Evolutionary conservation across 345 rosid species (phyloP).

Genomic region (Salix arbutifolia): DNA sequence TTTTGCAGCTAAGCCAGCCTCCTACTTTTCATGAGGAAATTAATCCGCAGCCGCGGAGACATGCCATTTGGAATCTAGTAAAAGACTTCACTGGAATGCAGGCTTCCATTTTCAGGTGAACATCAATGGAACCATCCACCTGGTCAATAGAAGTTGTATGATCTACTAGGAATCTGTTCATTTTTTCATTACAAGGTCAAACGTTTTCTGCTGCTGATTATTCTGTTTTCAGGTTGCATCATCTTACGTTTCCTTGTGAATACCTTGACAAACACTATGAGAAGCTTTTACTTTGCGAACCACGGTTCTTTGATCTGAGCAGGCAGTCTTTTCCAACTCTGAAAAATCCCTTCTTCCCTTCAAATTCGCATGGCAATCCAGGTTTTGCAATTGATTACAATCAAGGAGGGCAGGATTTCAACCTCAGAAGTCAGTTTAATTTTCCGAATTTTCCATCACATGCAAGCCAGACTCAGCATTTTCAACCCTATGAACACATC

Average conservation of each 20-base stretch:
- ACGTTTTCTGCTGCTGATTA: background rate
- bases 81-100: conserved; percentile 43
- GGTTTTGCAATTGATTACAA: background rate
- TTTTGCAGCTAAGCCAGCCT: conserved; percentile 30
- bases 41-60: conserved; percentile 42
- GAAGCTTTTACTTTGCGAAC: conserved; percentile 38
- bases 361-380: background rate
- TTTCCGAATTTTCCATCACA: background rate
- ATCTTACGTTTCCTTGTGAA: conserved; percentile 39
- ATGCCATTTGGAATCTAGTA: conserved; percentile 37
- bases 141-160: background rate
- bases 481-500: background rate
- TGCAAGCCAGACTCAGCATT: background rate
- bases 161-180: background rate
- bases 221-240: conserved; percentile 45
- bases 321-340: conserved; percentile 33
- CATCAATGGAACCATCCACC: background rate
- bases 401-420: background rate
- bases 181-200: background rate
- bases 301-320: conserved; percentile 26
- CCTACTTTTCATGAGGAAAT: conserved; percentile 38
- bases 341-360: conserved; percentile 20
- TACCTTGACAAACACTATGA: conserved; percentile 41
- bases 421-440: background rate
- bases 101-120: conserved; percentile 43